Conservation (phyloP, 2,329 filamentous ascomycete species). For the Acrodontium crateriforme region DNA sequence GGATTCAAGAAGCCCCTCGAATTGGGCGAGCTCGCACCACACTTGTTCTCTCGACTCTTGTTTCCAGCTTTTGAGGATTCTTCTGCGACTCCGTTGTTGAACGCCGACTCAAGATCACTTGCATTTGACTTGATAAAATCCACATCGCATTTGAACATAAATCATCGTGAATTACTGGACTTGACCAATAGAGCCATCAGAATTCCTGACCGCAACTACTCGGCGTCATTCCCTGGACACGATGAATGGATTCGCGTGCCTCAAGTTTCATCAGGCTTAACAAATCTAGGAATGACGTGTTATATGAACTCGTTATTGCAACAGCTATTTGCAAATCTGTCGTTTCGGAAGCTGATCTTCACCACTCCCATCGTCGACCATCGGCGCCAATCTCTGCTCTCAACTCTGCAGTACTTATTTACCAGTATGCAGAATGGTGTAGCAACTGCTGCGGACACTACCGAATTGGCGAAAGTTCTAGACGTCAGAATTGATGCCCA, state of each 20-base stretch:
- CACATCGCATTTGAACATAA: too few species aligned
- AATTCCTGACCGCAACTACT: too few species aligned
- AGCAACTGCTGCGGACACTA: conserved; percentile 58
- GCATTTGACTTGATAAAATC: conserved; percentile 13
- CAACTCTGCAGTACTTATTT: conserved; percentile 70
- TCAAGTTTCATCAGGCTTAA: conserved; percentile 42
- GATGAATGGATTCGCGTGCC: conserved; percentile 31
- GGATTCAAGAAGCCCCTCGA: conserved; percentile 18
- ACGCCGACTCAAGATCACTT: conserved; percentile 8
- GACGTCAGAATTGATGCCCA: conserved; percentile 77
- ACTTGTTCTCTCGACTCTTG: conserved; percentile 14
- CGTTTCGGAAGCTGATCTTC: conserved; percentile 77
- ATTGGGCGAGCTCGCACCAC: conserved; percentile 10
- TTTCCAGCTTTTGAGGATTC: conserved; percentile 10
- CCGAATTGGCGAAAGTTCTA: conserved; percentile 58
- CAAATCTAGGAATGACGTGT: conserved; percentile 88
- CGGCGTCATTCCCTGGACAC: conserved; percentile 11
- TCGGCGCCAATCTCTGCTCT: conserved; percentile 53
- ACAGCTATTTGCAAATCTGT: conserved; percentile 89
- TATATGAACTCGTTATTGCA: conserved; percentile 92
- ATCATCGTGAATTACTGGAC: conserved; percentile 7
- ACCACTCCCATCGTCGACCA: conserved; percentile 33
- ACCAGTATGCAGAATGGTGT: conserved; percentile 73
- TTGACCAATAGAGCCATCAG: too few species aligned
- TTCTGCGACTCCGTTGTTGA: conserved; percentile 7